Conservation (phyloP, 768 basidiomycete genomes). For the Porpolomopsis calyptriformis region DNA sequence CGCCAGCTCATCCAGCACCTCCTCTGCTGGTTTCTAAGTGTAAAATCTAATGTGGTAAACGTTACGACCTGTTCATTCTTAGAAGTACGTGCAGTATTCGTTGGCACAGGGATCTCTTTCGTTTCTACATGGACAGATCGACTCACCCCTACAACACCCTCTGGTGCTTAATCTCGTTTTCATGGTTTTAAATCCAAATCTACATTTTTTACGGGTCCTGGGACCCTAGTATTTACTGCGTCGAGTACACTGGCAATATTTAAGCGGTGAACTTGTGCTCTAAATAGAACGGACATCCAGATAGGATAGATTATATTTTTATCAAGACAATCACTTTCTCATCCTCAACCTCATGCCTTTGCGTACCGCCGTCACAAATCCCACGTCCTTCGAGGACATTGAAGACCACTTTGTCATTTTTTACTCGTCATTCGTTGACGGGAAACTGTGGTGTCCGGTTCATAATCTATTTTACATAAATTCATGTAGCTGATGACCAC, state of each 20-base stretch:
- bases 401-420: constrained; percentile 55
- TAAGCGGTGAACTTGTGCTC: no score
- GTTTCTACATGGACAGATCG: not conserved
- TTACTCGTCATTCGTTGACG: constrained; percentile 55
- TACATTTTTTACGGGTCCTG: no score
- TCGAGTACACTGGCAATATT: no score
- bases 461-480: constrained; percentile 9
- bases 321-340: not conserved
- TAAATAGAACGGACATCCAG: no score
- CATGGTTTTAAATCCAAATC: no score
- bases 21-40: not conserved
- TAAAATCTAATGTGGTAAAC: no score
- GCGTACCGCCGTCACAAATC: constrained; percentile 19
- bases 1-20: not conserved
- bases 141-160: no score
- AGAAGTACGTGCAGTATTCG: no score
- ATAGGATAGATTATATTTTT: constrained; percentile 11
- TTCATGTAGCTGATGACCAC: not conserved
- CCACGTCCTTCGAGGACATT: constrained; percentile 21
- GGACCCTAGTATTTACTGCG: no score
- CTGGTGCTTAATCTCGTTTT: no score
- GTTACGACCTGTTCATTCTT: no score
- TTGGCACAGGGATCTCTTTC: not conserved
- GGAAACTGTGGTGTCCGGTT: constrained; percentile 64
- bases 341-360: constrained; percentile 14